These are phyloP conservation scores for Pyrenophora seminiperda DNA, from an alignment of 2,329 filamentous ascomycete species.

Conservation along the genomic window DNA sequence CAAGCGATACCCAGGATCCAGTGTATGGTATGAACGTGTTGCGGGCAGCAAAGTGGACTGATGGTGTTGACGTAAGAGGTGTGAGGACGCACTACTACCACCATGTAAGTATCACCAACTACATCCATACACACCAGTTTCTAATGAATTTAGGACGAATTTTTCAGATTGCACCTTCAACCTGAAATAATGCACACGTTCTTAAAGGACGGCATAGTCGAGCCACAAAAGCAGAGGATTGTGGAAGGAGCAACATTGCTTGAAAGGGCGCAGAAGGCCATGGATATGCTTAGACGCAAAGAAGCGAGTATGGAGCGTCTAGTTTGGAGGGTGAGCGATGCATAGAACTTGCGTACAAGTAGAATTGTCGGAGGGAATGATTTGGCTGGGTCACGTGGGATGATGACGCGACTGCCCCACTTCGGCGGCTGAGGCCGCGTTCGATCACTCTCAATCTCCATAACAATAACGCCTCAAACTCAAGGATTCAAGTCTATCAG, in stretches of 20 bases:
- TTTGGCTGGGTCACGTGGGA: not conserved
- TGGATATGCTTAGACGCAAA: slow-evolving; percentile 52
- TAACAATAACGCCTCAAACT: too few species aligned
- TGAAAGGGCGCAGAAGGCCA: slow-evolving; percentile 51
- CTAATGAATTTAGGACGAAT: slow-evolving; percentile 54
- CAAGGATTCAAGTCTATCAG: too few species aligned
- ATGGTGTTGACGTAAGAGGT: slow-evolving; percentile 59
- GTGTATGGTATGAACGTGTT: slow-evolving; percentile 61
- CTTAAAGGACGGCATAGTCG: slow-evolving; percentile 48
- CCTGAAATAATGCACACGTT: slow-evolving; percentile 60
- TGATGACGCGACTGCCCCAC: not conserved
- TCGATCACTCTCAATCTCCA: too few species aligned
- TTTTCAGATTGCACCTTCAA: slow-evolving; percentile 61
- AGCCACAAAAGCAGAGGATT: slow-evolving; percentile 50
- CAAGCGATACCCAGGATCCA: slow-evolving; percentile 55
- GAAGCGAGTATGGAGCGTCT: slow-evolving; percentile 54
- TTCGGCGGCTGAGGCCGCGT: too few species aligned
- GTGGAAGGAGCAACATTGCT: slow-evolving; percentile 52
- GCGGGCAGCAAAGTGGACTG: slow-evolving; percentile 55
- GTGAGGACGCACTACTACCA: slow-evolving; percentile 63
- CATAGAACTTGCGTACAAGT: not conserved
- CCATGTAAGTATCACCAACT: slow-evolving; percentile 45
- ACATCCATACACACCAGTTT: not conserved
- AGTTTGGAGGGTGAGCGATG: slow-evolving; percentile 44
- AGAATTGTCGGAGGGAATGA: not conserved